Conservation (phyloP, 371 early-diverging fungal species). For the Homolaphlyctis polyrhiza region DNA sequence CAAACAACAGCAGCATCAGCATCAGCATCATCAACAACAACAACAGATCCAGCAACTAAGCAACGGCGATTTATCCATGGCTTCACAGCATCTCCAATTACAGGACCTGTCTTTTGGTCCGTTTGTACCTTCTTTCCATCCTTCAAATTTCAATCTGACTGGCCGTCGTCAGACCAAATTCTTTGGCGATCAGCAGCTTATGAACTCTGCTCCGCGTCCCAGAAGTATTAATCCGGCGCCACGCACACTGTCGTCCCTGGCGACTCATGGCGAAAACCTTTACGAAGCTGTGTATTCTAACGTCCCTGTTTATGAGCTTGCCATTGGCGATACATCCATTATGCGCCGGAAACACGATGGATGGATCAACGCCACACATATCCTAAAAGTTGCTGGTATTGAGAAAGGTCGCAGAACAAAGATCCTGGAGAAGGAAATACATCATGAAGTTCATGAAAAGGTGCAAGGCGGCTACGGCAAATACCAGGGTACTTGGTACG, state of each 20-base stretch:
- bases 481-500: conserved; percentile 82
- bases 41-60: conserved; percentile 5
- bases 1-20: conserved; percentile 4
- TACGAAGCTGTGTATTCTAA: conserved; percentile 64
- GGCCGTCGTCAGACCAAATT: conserved; percentile 6
- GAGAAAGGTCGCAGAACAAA: conserved; percentile 82
- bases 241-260: background rate
- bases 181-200: background rate
- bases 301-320: conserved; percentile 80
- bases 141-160: conserved; percentile 7
- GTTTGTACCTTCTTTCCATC: no score
- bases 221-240: background rate
- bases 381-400: conserved; percentile 82
- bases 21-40: conserved; percentile 7
- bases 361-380: conserved; percentile 86
- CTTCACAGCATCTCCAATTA: no score
- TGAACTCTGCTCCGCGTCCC: conserved; percentile 10
- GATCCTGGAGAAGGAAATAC: conserved; percentile 80
- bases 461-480: conserved; percentile 96
- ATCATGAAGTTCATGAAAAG: conserved; percentile 75
- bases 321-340: conserved; percentile 66
- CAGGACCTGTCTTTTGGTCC: no score
- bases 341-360: conserved; percentile 76
- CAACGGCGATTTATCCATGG: no score
- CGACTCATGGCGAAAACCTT: conserved; percentile 12